A percentile compares a stretch with the other conserved stretches of the same genome.
Evolutionary conservation across 2,329 filamentous ascomycete genomes (phyloP).

Genomic region (Penicillium aurantiogriseum): DNA sequence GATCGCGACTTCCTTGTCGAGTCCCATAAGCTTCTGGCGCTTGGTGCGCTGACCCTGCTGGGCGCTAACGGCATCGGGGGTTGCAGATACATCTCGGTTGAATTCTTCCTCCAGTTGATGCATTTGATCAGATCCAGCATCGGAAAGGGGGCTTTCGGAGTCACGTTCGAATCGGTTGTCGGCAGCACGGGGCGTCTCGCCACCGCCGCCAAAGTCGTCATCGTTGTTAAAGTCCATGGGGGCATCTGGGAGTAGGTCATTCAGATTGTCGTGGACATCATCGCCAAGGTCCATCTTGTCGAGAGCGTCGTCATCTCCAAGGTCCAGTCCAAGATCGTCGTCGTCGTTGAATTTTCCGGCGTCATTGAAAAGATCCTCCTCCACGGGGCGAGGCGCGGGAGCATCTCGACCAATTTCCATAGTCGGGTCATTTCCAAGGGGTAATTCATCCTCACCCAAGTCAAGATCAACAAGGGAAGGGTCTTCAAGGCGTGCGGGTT

Average conservation of each 20-base stretch:
- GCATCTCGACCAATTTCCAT: conserved; percentile 91
- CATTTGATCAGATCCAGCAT: conserved; percentile 64
- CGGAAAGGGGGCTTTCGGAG: conserved; percentile 68
- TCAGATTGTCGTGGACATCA: conserved; percentile 54
- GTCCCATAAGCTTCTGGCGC: conserved; percentile 76
- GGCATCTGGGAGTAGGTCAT: conserved; percentile 57
- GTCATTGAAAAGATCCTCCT: conserved; percentile 53
- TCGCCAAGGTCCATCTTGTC: conserved; percentile 37
- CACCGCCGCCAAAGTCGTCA: conserved; percentile 57
- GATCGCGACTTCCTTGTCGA: conserved; percentile 79
- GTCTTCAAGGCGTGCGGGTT: conserved; percentile 58
- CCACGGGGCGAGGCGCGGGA: conserved; percentile 63
- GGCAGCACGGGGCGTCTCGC: conserved; percentile 51
- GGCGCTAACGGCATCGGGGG: conserved; percentile 53
- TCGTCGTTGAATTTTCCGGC: conserved; percentile 64
- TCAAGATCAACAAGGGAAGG: conserved; percentile 74
- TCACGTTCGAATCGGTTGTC: conserved; percentile 56
- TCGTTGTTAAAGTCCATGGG: conserved; percentile 51
- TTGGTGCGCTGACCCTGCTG: conserved; percentile 71
- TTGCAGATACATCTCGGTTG: conserved; percentile 17
- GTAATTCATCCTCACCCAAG: conserved; percentile 62
- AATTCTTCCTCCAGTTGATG: conserved; percentile 52
- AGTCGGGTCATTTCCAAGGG: conserved; percentile 64
- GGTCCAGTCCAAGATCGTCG: conserved; percentile 50
- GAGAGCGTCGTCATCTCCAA: conserved; percentile 47